Percentiles rank a stretch among this genome's conserved stretches.
Evolutionary conservation across 139 green algal genomes (phyloP).

Genomic region (Volvox africanus): DNA sequence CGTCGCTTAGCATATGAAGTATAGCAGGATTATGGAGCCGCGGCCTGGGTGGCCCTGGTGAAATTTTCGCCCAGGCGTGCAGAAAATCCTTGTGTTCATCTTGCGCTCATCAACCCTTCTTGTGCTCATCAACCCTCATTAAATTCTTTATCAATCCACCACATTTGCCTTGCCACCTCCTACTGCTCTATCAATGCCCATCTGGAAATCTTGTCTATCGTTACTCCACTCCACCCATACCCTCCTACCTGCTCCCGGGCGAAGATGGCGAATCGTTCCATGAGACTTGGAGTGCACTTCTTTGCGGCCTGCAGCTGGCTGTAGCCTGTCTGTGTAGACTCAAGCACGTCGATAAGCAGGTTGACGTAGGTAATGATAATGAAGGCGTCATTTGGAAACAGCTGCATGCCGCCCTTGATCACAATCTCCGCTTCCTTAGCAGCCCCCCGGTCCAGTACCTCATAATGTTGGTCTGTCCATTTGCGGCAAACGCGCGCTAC

Average conservation of each 20-base stretch:
- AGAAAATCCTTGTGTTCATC: too few relatives aligned
- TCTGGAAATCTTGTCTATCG: too few relatives aligned
- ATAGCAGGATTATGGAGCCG: too few relatives aligned
- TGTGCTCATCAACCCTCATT: too few relatives aligned
- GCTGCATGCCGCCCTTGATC: conserved; percentile 47
- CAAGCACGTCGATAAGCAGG: conserved; percentile 36
- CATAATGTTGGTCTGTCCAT: conserved; percentile 44
- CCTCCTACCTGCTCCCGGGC: conserved; percentile 48
- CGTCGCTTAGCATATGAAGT: too few relatives aligned
- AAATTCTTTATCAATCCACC: too few relatives aligned
- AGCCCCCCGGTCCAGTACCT: conserved; percentile 12
- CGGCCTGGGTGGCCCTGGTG: too few relatives aligned
- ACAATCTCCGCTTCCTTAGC: conserved; percentile 45
- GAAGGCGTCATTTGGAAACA: conserved; percentile 22
- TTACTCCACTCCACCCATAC: too few relatives aligned
- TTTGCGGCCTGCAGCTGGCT: conserved; percentile 49
- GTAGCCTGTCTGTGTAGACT: conserved; percentile 37
- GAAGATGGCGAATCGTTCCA: conserved; percentile 57
- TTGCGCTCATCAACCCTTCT: too few relatives aligned
- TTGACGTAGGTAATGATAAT: conserved; percentile 37
- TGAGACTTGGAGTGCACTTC: conserved; percentile 39
- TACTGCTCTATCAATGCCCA: too few relatives aligned
- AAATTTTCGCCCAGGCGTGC: too few relatives aligned
- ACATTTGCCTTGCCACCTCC: too few relatives aligned
- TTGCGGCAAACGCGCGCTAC: conserved; percentile 53